These are phyloP conservation scores for Dactylellina sp. DNA, from an alignment of 2,329 filamentous ascomycete genomes.

Conservation along the genomic window DNA sequence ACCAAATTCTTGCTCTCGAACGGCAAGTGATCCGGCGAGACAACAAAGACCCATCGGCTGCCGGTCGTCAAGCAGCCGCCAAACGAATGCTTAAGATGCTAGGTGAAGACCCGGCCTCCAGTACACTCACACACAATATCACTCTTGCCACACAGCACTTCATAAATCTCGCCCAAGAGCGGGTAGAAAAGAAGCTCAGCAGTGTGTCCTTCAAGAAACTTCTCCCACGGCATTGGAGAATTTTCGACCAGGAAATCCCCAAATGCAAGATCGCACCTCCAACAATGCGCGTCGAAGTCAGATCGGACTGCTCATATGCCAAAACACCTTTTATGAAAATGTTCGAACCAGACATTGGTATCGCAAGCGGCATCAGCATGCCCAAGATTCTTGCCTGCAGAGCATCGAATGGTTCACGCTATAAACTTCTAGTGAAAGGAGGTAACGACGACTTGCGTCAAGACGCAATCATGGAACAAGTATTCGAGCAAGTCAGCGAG, in stretches of 20 bases:
- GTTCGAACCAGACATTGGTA: constrained; percentile 80
- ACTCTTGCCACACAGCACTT: constrained; percentile 37
- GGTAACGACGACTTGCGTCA: constrained; percentile 96
- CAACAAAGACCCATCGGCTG: constrained; percentile 78
- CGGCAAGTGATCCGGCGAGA: constrained; percentile 68
- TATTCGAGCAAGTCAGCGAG: constrained; percentile 94
- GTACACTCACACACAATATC: constrained; percentile 43
- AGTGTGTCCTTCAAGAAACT: constrained; percentile 66
- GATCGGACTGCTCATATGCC: constrained; percentile 79
- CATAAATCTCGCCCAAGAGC: constrained; percentile 51
- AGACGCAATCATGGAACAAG: constrained; percentile 99
- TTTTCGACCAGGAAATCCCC: constrained; percentile 64
- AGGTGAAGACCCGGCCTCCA: constrained; percentile 21
- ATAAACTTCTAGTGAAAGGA: constrained; percentile 93
- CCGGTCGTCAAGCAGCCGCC: constrained; percentile 79
- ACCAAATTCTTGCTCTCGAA: constrained; percentile 86
- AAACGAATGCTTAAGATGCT: constrained; percentile 62
- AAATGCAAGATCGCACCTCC: constrained; percentile 83
- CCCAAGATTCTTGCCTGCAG: constrained; percentile 91
- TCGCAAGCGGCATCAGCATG: constrained; percentile 89
- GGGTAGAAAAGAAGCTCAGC: constrained; percentile 74
- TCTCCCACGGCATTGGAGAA: constrained; percentile 42
- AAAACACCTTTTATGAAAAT: constrained; percentile 78
- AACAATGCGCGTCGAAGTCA: constrained; percentile 85
- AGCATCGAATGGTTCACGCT: constrained; percentile 79